These are phyloP conservation scores for Dichotomopilus funicola DNA, from an alignment of 2,329 filamentous ascomycete species.

Conservation along the genomic window DNA sequence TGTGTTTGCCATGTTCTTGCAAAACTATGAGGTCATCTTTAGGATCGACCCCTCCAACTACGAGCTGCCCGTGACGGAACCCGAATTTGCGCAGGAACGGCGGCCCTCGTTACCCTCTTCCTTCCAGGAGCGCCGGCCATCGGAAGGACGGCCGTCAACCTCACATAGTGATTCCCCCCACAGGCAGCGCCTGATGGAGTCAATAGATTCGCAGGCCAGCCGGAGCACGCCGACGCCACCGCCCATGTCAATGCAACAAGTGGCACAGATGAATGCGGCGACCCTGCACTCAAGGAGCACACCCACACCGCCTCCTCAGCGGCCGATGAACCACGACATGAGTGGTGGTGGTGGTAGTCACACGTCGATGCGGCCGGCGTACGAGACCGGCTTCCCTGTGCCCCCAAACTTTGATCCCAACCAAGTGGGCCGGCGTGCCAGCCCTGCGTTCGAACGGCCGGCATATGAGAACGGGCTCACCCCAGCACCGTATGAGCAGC, in stretches of 20 bases:
- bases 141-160: slow-evolving; percentile 40
- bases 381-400: slow-evolving; percentile 37
- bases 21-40: slow-evolving; percentile 84
- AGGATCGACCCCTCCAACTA: slow-evolving; percentile 62
- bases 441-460: slow-evolving; percentile 35
- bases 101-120: slow-evolving; percentile 21
- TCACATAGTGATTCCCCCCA: slow-evolving; percentile 47
- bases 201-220: slow-evolving; percentile 30
- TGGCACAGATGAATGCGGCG: slow-evolving; percentile 26
- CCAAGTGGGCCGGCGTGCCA: slow-evolving; percentile 16
- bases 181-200: slow-evolving; percentile 42
- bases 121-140: slow-evolving; percentile 25
- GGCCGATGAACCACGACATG: slow-evolving; percentile 37
- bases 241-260: slow-evolving; percentile 26
- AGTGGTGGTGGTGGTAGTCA: slow-evolving; percentile 23
- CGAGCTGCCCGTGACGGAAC: slow-evolving; percentile 42
- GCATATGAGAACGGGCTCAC: slow-evolving; percentile 28
- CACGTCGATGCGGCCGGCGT: slow-evolving; percentile 35
- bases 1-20: slow-evolving; percentile 87
- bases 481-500: slow-evolving; percentile 31
- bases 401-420: slow-evolving; percentile 32
- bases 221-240: slow-evolving; percentile 48
- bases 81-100: slow-evolving; percentile 31
- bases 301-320: slow-evolving; percentile 41
- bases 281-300: slow-evolving; percentile 27